Evolutionary conservation across 768 basidiomycete species (phyloP).

Genomic region (Cantharellus anzutake): DNA sequence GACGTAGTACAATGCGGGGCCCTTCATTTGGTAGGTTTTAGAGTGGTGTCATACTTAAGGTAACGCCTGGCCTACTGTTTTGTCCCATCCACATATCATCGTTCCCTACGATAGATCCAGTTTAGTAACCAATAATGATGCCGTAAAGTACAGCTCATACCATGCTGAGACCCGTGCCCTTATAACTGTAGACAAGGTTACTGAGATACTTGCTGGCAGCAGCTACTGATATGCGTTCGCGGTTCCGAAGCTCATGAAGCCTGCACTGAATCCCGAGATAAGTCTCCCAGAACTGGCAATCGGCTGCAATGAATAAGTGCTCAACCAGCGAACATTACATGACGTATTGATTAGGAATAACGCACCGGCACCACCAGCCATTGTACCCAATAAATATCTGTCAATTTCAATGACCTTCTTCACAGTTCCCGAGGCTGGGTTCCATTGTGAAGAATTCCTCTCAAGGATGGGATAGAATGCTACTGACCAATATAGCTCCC

Average conservation of each 20-base stretch:
- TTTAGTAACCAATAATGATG: neutral
- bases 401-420: conserved; percentile 99
- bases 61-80: conserved; percentile 42
- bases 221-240: conserved; percentile 96
- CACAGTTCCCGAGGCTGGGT: conserved; percentile 79
- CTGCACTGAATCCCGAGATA: conserved; percentile 97
- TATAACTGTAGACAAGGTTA: conserved; percentile 95
- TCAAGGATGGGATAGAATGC: neutral
- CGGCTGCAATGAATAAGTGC: conserved; percentile 31
- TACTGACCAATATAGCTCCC: conserved; percentile 80
- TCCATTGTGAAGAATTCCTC: neutral
- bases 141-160: conserved; percentile 24
- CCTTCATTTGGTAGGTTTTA: conserved; percentile 24
- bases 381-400: conserved; percentile 94
- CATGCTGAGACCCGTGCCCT: conserved; percentile 99
- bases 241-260: conserved; percentile 87
- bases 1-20: conserved; percentile 90
- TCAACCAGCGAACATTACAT: neutral
- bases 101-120: conserved; percentile 45
- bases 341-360: conserved; percentile 10
- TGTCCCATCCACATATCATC: conserved; percentile 99
- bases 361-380: conserved; percentile 96
- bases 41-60: neutral
- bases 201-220: conserved; percentile 95
- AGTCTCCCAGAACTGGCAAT: conserved; percentile 97